Evolutionary conservation across 2,329 filamentous ascomycete genomes (phyloP), one percentile per base, ranked within the genome.

Genomic region (Diaporthe vexans): DNA sequence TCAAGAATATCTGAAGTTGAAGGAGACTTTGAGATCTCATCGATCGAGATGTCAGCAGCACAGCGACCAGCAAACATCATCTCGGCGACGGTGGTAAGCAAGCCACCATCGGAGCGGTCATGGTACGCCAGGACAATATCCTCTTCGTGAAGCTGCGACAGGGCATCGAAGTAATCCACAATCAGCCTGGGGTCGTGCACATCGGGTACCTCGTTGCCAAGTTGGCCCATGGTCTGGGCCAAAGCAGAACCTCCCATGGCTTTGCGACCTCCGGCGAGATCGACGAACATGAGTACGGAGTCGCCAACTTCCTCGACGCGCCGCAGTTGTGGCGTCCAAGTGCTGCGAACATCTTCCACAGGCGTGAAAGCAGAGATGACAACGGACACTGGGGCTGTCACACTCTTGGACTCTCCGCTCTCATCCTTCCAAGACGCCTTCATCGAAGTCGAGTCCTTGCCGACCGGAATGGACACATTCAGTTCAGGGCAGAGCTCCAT

Each of bases 401-500:
- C 96, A 77, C 95, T 95, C 85, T 94, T 97, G 19, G 89, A 85
- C 76, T 94, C 88, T 24, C 91, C 90, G 40, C 87, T 90, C 76
- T 87, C 86, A 78, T 96, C 94, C 80, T 91, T 93, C 97, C 97
- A 98, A 73, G 95, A 95, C 80, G 97, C 96, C 88, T 98, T 98
- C 97, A 99, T 98, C 3, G 95, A 98, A 84, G 97, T 98, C 0
- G 96, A 98, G 83, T 99, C 97, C 85, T 99, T 98, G 72, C 97
- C 97, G 11, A 98, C 97, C 5, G 97, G 97, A 75, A 99, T 98
- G 73, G 94, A 95, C 76, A 99, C 91, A 46, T 94, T 95, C n/a
- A 98, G 88, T 79, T 94, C 89, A 2, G 95, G 95, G 84, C 97
- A 99, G 11, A 99, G 88, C 63, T 97, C 94, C 91, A 98, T 93